A percentile compares a stretch with the other conserved stretches of the same genome.
Evolutionary conservation across 345 rosid genomes (phyloP).

Genomic region (Conringia planisiliqua): DNA sequence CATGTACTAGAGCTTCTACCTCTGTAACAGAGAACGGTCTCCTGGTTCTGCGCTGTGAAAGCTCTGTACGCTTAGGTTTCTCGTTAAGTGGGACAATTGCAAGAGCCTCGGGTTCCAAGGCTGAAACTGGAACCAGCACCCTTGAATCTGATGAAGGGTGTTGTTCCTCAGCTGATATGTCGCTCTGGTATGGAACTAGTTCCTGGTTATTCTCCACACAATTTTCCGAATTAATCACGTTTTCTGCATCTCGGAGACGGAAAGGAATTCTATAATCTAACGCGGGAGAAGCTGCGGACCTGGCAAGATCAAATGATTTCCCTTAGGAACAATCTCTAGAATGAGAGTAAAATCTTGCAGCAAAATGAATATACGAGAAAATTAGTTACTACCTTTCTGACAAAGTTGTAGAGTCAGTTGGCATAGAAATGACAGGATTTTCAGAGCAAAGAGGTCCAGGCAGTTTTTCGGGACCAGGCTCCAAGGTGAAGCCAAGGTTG

Average conservation of each 20-base stretch:
- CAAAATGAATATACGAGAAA: not conserved
- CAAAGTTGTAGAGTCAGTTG: constrained; percentile 34
- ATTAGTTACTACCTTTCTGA: constrained; percentile 45
- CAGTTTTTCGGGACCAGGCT: constrained; percentile 47
- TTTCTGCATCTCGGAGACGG: constrained; percentile 23
- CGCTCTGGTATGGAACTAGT: constrained; percentile 39
- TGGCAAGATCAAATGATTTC: constrained; percentile 32
- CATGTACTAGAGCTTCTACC: constrained; percentile 89
- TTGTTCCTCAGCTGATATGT: constrained; percentile 38
- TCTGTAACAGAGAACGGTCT: constrained; percentile 95
- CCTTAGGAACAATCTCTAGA: constrained; percentile 17
- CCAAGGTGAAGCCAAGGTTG: constrained; percentile 76
- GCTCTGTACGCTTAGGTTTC: constrained; percentile 66
- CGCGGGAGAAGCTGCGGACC: constrained; percentile 41
- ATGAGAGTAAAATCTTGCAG: not conserved
- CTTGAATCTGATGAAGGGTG: constrained; percentile 40
- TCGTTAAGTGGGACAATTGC: constrained; percentile 59
- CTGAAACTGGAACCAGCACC: constrained; percentile 62
- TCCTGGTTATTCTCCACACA: constrained; percentile 44
- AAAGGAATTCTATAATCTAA: constrained; percentile 38
- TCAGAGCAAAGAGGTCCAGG: constrained; percentile 44
- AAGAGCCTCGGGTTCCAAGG: constrained; percentile 44
- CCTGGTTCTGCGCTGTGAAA: constrained; percentile 88
- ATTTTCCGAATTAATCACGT: constrained; percentile 30
- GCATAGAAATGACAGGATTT: constrained; percentile 35